Evolutionary conservation across 352 stramenopile genomes (phyloP).

Genomic region (Pythium periplocum): DNA sequence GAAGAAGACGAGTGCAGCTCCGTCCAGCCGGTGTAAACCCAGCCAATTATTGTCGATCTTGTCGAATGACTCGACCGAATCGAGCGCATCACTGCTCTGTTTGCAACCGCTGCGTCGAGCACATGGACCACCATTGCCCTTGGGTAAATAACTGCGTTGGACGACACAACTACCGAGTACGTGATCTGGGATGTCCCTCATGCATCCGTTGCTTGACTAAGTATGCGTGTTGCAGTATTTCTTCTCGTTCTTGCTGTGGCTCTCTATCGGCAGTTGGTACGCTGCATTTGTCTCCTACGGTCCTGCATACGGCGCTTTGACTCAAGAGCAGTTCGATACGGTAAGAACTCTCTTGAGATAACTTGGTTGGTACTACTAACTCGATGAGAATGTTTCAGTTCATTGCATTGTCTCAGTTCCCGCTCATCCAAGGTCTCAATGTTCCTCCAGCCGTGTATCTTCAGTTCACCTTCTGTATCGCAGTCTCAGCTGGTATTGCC

Average conservation of each 20-base stretch:
- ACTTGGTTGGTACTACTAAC: no score
- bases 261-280: slow-evolving; percentile 50
- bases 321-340: slow-evolving; percentile 45
- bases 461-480: slow-evolving; percentile 70
- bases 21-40: slow-evolving; percentile 1
- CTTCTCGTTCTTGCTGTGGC: slow-evolving; percentile 69
- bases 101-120: slow-evolving; percentile 88
- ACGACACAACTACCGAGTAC: slow-evolving; percentile 90
- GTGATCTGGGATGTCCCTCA: slow-evolving; percentile 5
- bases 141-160: slow-evolving; percentile 98
- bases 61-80: slow-evolving; percentile 19
- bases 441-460: slow-evolving; percentile 29
- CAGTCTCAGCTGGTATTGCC: slow-evolving; percentile 47
- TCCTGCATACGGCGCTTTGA: slow-evolving; percentile 51
- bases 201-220: neutral
- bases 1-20: slow-evolving; percentile 1
- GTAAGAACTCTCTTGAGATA: slow-evolving; percentile 13
- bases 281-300: slow-evolving; percentile 49
- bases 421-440: slow-evolving; percentile 11
- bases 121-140: slow-evolving; percentile 98
- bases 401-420: slow-evolving; percentile 18
- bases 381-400: slow-evolving; percentile 20
- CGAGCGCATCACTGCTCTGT: slow-evolving; percentile 67
- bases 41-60: slow-evolving; percentile 13
- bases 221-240: slow-evolving; percentile 46